These are phyloP conservation scores for Osmanthus fragrans DNA, from an alignment of 257 asterid species.

Conservation along the genomic window DNA sequence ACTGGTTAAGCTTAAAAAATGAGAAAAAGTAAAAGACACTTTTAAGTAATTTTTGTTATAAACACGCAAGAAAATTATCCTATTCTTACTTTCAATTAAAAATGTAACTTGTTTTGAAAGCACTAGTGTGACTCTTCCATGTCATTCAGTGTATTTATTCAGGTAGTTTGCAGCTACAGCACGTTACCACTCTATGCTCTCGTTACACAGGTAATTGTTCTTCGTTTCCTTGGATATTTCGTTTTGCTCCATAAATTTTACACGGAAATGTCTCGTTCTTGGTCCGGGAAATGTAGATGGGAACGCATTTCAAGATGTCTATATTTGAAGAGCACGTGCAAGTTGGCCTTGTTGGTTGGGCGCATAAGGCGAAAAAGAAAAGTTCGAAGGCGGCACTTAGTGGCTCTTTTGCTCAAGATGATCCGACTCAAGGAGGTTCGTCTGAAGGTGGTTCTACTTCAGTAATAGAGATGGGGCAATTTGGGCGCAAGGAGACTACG, in stretches of 20 bases:
- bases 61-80: too few species aligned
- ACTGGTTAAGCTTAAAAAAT: not conserved
- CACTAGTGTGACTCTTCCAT: slow-evolving; percentile 13
- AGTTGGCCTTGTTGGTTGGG: slow-evolving; percentile 88
- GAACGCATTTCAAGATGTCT: slow-evolving; percentile 86
- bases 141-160: slow-evolving; percentile 66
- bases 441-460: not conserved
- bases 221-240: not conserved
- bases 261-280: not conserved
- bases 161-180: slow-evolving; percentile 92
- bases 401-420: slow-evolving; percentile 46
- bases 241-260: not conserved
- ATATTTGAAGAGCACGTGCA: slow-evolving; percentile 87
- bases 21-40: too few species aligned
- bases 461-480: slow-evolving; percentile 47
- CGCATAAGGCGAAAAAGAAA: slow-evolving; percentile 62
- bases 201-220: slow-evolving; percentile 76
- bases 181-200: slow-evolving; percentile 87
- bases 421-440: slow-evolving; percentile 37
- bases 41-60: not conserved
- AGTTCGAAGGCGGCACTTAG: slow-evolving; percentile 47
- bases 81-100: not conserved
- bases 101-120: too few species aligned
- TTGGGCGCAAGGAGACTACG: slow-evolving; percentile 38
- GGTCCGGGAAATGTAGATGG: slow-evolving; percentile 59